Base-by-base conservation (phyloP, 2,329 filamentous ascomycete genomes). In the Neoarthrinium moseri region DNA sequence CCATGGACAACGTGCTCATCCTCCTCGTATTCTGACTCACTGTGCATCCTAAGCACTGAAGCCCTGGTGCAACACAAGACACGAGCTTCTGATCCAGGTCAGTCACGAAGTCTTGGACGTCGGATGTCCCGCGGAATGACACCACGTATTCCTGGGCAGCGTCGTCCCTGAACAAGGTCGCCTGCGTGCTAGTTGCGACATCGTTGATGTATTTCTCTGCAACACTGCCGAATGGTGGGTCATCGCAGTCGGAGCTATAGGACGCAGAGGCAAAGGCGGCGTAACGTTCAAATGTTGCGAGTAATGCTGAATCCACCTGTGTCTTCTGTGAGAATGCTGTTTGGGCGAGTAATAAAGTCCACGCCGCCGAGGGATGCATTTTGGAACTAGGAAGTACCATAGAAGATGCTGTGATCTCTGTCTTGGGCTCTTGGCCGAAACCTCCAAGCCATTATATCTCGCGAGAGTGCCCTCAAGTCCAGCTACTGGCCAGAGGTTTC, bases 81-180 rank as follows among this genome's bases (percentile, higher is more conserved):
- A 43, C 26, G 11, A 43, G 39, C n/a, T 43, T 29, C 27, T 43
- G 39, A 20, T 43, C 39, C 12, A 32, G n/a, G 27, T 43, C 39
- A 4, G 39, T 43, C n/a, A 43, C 5, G 12, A 43, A 43, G 8
- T 43, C 39, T n/a, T 43, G 39, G 5, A 43, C 20, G 13, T 32
- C 29, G 6, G 39, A 43, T n/a, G 39, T 43, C 3, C 39, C 39
- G 12, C 39, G 26, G 27, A 43, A 43, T 3, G 39, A 43, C n/a
- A 43, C 13, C 6, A 43, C 33, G 29, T 32, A 43, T 33, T 43
- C 39, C 17, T 32, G 26, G 11, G 39, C 12, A 23, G 39, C 21
- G 29, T 43, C 39, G 22, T 43, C 29, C 22, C 39, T 34, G 39
- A 43, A 43, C 15, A 43, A 29, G 7, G 39, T 43, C 13, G 18